Evolutionary conservation across 83 land plant species (phyloP).

Genomic region (Thuja plicata): DNA sequence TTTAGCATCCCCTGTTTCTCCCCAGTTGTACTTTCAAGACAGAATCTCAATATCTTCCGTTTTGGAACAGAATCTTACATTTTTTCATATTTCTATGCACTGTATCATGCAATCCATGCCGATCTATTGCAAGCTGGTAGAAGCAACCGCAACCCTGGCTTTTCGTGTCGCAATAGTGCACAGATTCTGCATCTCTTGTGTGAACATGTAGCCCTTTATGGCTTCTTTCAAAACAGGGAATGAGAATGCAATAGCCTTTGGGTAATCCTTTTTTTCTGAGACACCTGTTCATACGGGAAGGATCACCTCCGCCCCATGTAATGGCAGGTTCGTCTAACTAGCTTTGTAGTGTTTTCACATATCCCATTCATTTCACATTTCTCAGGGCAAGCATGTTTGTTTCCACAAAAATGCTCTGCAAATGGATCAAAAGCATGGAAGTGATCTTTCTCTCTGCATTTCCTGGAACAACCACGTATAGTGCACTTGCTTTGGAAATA

Average conservation of each 20-base stretch:
- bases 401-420: neutral
- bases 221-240: constrained; percentile 20
- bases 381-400: constrained; percentile 16
- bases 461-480: too few relatives aligned
- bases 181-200: constrained; percentile 13
- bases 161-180: constrained; percentile 30
- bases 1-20: constrained; percentile 33
- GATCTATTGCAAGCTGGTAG: constrained; percentile 22
- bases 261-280: constrained; percentile 19
- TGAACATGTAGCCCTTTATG: constrained; percentile 32
- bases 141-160: constrained; percentile 28
- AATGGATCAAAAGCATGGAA: constrained; percentile 9
- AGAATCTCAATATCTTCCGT: constrained; percentile 19
- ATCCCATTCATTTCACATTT: constrained; percentile 14
- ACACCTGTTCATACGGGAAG: constrained; percentile 32
- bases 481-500: too few relatives aligned
- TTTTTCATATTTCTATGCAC: constrained; percentile 31
- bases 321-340: constrained; percentile 12
- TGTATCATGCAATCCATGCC: constrained; percentile 25
- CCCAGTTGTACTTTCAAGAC: constrained; percentile 31
- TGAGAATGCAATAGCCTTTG: constrained; percentile 23
- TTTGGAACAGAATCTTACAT: constrained; percentile 22
- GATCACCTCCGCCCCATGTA: constrained; percentile 19
- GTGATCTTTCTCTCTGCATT: too few relatives aligned
- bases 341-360: neutral